Base-by-base conservation (phyloP, 2,329 filamentous ascomycete genomes). In the Raffaelea ambrosiae region DNA sequence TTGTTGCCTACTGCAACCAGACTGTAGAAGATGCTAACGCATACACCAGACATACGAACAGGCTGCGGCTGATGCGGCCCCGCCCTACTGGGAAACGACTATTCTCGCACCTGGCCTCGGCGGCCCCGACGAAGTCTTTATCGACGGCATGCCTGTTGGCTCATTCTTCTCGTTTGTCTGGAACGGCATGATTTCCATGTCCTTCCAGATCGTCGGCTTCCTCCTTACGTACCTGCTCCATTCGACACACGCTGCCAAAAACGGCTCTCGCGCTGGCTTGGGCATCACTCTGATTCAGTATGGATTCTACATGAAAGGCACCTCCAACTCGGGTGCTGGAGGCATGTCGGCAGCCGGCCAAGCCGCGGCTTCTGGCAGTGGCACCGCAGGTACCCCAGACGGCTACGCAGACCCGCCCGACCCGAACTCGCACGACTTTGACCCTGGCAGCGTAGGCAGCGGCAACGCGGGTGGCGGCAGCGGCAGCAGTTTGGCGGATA, bases 31-130 rank as follows among this genome's bases (percentile, higher is more conserved):
- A n/a, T n/a, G n/a, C n/a, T n/a, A n/a, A n/a, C n/a, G n/a, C n/a
- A 33, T 40, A 2, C 2, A 5, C 21, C 58, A 96, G 88, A 90
- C 91, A 33, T 98, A 98, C 65, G 93, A 98, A 74, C 91, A 97
- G 79, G 93, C 93, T 16, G 93, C 93, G 3, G 91, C 91, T 39
- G 93, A 98, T 65, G 86, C 89, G 21, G 93, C 93, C 43, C 93
- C 93, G 1, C 93, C 93, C 0, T 98, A 98, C 67, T 98, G 93
- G 93, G 93, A 98, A 71, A 98, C 93, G 5, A 97, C 93, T 0
- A 96, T 98, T 55, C 78, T 98, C 45, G 91, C 90, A 0, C 93
- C 93, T 1, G 93, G 91, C 48, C 81, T 93, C 55, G 86, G 86
- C 46, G 86, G 86, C n/a, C 81, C 83, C 36, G 90, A 97, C 61